These are phyloP conservation scores for Aspergillus sp. DNA, from an alignment of 2,329 filamentous ascomycete genomes.

Conservation along the genomic window DNA sequence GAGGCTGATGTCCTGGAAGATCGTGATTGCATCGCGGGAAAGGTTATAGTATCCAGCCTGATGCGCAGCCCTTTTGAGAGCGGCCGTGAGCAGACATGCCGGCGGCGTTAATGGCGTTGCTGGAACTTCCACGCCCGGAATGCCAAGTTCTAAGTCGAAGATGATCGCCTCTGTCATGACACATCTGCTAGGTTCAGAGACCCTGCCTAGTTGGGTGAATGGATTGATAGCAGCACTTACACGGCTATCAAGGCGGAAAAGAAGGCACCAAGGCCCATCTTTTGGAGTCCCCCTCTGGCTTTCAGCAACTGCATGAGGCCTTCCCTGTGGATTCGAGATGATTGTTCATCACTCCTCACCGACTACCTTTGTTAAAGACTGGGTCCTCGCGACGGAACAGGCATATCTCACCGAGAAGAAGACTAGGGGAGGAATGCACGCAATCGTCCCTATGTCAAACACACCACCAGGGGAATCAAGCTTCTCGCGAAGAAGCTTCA, in stretches of 20 bases:
- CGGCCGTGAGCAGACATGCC: neutral
- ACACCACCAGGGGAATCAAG: neutral
- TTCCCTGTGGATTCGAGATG: constrained; percentile 5
- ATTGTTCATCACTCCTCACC: constrained; percentile 1
- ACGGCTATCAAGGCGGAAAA: constrained; percentile 3
- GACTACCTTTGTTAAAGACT: neutral
- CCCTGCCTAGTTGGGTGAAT: neutral
- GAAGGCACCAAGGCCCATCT: constrained; percentile 1
- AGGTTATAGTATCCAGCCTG: neutral
- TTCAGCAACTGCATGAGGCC: constrained; percentile 2
- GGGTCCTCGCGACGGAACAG: too few relatives aligned
- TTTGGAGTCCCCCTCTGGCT: constrained; percentile 3
- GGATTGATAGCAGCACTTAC: neutral
- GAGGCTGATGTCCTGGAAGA: neutral
- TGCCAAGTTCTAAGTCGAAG: constrained; percentile 2
- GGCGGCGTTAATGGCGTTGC: neutral
- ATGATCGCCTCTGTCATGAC: constrained; percentile 9
- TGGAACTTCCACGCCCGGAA: constrained; percentile 3
- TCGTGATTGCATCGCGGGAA: neutral
- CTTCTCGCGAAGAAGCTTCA: constrained; percentile 4
- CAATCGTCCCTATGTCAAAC: neutral
- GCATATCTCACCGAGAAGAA: constrained; percentile 3
- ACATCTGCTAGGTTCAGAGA: neutral
- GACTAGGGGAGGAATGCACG: constrained; percentile 4
- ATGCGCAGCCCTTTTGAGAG: neutral